phyloP scores from a whole-genome alignment of 176 grass and related monocot genomes.

The Zoysia japonica region DNA sequence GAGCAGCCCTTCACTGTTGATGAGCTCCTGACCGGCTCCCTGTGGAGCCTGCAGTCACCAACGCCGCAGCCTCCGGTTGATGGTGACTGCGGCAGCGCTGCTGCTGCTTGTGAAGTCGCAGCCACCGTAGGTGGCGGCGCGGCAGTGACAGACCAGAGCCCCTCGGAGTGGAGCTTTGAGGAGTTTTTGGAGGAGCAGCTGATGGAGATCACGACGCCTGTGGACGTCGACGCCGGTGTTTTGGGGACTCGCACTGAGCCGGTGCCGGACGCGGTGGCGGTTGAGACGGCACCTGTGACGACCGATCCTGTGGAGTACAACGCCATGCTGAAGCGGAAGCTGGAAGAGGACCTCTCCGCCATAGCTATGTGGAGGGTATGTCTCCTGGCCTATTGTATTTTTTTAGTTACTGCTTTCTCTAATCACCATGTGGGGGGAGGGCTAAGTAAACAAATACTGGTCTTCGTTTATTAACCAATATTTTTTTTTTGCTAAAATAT shows the following conservation, averaged over 20 bases:
- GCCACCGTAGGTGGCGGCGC: too few relatives aligned
- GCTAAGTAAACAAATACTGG: too few relatives aligned
- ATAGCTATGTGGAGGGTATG: constrained; percentile 76
- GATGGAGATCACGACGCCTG: neutral
- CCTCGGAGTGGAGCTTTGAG: constrained; percentile 56
- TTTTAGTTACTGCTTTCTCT: neutral
- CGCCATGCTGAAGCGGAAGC: constrained; percentile 53
- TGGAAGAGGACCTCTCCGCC: constrained; percentile 63
- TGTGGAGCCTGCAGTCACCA: constrained; percentile 26
- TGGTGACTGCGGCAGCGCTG: neutral
- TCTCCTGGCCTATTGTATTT: neutral
- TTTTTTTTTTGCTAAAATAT: too few relatives aligned
- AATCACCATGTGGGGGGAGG: too few relatives aligned
- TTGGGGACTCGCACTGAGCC: neutral
- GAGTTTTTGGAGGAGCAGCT: constrained; percentile 52
- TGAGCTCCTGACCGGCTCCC: constrained; percentile 21
- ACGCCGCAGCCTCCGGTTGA: neutral
- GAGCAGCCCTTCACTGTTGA: constrained; percentile 54
- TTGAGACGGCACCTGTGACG: neutral
- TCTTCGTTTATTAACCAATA: too few relatives aligned
- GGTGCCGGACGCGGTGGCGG: neutral
- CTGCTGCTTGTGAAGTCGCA: neutral
- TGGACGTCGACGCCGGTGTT: neutral
- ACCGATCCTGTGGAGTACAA: constrained; percentile 59
- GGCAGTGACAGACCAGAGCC: constrained; percentile 12